Evolutionary conservation across 176 grass and related monocot genomes (phyloP), one percentile per base, ranked within the genome.

Genomic region (Cenchrus purpureus): DNA sequence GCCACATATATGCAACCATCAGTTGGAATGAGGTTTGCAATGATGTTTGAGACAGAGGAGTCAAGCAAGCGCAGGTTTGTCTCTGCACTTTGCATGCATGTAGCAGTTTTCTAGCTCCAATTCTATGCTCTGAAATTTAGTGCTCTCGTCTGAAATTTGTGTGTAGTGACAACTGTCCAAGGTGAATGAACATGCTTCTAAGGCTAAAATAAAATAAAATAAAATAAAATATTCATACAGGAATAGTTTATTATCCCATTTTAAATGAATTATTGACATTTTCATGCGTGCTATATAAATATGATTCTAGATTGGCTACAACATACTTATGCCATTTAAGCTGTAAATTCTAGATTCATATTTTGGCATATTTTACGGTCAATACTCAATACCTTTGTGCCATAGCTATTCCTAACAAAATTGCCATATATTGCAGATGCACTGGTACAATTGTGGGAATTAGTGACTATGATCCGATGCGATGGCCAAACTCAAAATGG

Each of bases 1-100:
- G 90, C 91, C 58, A 90, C 68, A 11, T 97, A 97, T 88, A 79
- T 93, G 68, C 91, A 97, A 78, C 81, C 90, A 50, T 99, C 97
- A 19, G 84, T 97, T 68, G 91, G 97, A 84, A 94, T 94, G 91
- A 93, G 94, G 84, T 94, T 96, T 68, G 91, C 90, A n/a, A 97
- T 99, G 97, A 94, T 97, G 90, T 99, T 97, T 96, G 97, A 97
- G 79, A 99, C 97, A 2, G 94, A 99, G 76, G 97, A 99, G 40
- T 96, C 97, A 49, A 91, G 84, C 84, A 99, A 99, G 52, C 93
- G 94, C 65, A 99, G 97, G 94, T 99, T 57, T 56, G 66, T 85
- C 6, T 79, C 58, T 40, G 49, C 1, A 50, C 13, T 14, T 50
- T 25, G 65, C 40, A 71, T 55, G 72, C 66, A 49, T 12, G n/a